A percentile compares a stretch with the other conserved stretches of the same genome.
These are phyloP conservation scores for Sechiopsis laciniata DNA, from an alignment of 306 rosid species.

Conservation along the genomic window DNA sequence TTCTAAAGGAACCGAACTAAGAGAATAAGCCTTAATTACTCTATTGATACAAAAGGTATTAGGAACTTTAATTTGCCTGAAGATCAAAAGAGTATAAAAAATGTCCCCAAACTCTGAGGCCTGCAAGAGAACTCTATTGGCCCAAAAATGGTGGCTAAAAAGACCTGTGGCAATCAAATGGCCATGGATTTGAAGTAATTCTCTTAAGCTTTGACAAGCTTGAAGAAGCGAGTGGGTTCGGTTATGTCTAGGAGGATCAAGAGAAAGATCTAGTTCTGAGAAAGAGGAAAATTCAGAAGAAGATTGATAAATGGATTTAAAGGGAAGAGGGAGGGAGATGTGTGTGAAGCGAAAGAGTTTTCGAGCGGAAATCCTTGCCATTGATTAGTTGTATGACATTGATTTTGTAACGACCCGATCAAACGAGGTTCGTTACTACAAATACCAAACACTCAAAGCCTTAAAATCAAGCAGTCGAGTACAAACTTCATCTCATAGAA, in stretches of 20 bases:
- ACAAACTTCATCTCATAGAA: too few relatives aligned
- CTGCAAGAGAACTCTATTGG: slow-evolving; percentile 49
- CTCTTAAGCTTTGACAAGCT: slow-evolving; percentile 25
- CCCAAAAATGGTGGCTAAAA: slow-evolving; percentile 44
- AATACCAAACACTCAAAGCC: too few relatives aligned
- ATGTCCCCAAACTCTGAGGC: slow-evolving; percentile 41
- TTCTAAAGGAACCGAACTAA: slow-evolving; percentile 31
- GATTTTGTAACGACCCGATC: background rate
- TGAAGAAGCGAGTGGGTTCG: slow-evolving; percentile 26
- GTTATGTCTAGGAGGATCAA: slow-evolving; percentile 1
- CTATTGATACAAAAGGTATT: slow-evolving; percentile 54
- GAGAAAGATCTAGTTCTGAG: background rate
- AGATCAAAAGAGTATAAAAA: slow-evolving; percentile 37
- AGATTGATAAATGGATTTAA: slow-evolving; percentile 22
- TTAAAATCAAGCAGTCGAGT: too few relatives aligned
- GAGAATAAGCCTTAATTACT: slow-evolving; percentile 43
- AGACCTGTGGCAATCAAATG: slow-evolving; percentile 38
- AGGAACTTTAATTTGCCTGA: slow-evolving; percentile 29
- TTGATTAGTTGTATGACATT: slow-evolving; percentile 33
- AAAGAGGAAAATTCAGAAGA: slow-evolving; percentile 24
- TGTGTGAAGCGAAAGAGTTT: slow-evolving; percentile 32
- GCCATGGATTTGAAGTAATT: slow-evolving; percentile 57
- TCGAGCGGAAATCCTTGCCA: slow-evolving; percentile 54
- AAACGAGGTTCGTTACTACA: too few relatives aligned
- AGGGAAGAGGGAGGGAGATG: slow-evolving; percentile 26